Conservation (phyloP, 306 rosid genomes). For the Quercus alba region DNA sequence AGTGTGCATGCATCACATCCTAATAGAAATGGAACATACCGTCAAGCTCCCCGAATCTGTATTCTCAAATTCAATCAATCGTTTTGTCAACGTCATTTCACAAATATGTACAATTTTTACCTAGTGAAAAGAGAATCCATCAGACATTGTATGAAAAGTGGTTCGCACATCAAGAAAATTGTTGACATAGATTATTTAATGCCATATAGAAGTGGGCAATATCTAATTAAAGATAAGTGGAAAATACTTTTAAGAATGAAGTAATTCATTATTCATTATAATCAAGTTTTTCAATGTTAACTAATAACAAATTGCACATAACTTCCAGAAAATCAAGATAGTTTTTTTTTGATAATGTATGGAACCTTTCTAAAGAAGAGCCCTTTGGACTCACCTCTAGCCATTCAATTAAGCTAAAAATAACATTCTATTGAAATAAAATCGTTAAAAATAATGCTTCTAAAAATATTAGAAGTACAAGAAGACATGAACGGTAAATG, state of each 20-base stretch:
- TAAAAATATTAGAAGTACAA: background rate
- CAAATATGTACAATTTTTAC: constrained; percentile 78
- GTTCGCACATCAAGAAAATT: background rate
- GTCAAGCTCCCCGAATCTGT: constrained; percentile 88
- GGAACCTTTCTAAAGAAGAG: no score
- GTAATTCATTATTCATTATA: background rate
- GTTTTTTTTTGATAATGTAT: no score
- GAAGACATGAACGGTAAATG: background rate
- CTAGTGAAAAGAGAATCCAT: constrained; percentile 37
- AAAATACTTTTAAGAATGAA: background rate
- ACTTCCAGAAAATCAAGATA: background rate
- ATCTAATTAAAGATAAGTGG: background rate
- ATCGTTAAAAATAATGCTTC: background rate
- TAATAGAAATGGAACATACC: constrained; percentile 38
- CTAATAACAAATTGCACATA: background rate
- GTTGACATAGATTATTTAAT: background rate
- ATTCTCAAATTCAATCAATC: constrained; percentile 88
- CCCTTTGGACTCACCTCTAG: no score
- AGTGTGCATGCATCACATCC: background rate
- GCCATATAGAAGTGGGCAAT: background rate
- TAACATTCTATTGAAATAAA: background rate
- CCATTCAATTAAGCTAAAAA: background rate
- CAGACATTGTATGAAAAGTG: background rate
- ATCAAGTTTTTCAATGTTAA: background rate
- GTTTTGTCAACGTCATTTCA: constrained; percentile 83